Evolutionary conservation across 2,329 filamentous ascomycete genomes (phyloP).

Genomic region (Mycogone perniciosa): DNA sequence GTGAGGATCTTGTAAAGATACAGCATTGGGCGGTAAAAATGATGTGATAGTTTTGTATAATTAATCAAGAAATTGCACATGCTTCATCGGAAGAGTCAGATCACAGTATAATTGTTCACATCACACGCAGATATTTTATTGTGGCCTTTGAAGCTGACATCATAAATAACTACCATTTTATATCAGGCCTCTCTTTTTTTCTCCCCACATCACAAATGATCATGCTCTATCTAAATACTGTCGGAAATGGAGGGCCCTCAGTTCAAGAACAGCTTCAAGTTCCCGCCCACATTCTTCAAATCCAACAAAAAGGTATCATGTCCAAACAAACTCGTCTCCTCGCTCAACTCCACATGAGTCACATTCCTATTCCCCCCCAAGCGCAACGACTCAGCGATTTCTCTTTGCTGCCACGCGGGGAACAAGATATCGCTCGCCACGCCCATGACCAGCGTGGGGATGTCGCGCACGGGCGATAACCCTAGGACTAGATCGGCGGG

Average conservation of each 20-base stretch:
- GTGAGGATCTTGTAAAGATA: not conserved
- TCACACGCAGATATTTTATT: no score
- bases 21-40: not conserved
- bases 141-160: no score
- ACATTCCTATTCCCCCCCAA: slow-evolving; percentile 74
- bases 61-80: not conserved
- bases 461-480: slow-evolving; percentile 63
- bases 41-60: not conserved
- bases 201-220: not conserved
- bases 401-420: slow-evolving; percentile 94
- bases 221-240: not conserved
- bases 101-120: not conserved
- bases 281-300: slow-evolving; percentile 83
- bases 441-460: slow-evolving; percentile 81
- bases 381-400: slow-evolving; percentile 79
- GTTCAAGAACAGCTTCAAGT: slow-evolving; percentile 69
- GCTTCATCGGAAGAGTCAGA: not conserved
- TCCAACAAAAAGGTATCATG: slow-evolving; percentile 96
- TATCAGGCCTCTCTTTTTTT: not conserved
- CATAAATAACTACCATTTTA: no score
- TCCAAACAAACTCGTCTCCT: slow-evolving; percentile 90
- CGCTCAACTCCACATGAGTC: slow-evolving; percentile 82
- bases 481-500: slow-evolving; percentile 76
- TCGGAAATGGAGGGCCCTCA: not conserved
- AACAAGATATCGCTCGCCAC: slow-evolving; percentile 96